Evolutionary conservation across 169 alveolate species (phyloP).

Genomic region (Plasmodium ovale): DNA sequence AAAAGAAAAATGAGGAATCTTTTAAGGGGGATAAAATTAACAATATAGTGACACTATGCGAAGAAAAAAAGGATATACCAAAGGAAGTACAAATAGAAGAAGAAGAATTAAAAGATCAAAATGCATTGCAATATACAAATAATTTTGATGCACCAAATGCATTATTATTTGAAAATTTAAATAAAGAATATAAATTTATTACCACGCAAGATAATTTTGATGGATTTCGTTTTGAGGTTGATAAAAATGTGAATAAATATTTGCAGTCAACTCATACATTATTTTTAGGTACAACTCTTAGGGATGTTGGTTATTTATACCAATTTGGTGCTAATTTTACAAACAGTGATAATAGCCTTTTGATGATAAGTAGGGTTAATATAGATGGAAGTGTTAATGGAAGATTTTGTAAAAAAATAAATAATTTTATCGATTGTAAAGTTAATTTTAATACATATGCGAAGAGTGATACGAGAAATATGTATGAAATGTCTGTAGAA

Average conservation of each 20-base stretch:
- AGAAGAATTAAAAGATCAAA: slow-evolving; percentile 21
- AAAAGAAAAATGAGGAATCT: slow-evolving; percentile 7
- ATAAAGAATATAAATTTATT: slow-evolving; percentile 90
- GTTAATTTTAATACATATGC: slow-evolving; percentile 87
- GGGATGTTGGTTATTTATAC: slow-evolving; percentile 89
- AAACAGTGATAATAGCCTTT: slow-evolving; percentile 85
- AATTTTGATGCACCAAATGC: slow-evolving; percentile 72
- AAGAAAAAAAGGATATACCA: slow-evolving; percentile 3
- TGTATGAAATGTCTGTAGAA: slow-evolving; percentile 90
- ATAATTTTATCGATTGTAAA: slow-evolving; percentile 84
- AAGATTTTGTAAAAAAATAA: slow-evolving; percentile 80
- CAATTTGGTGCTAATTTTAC: slow-evolving; percentile 93
- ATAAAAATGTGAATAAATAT: slow-evolving; percentile 86
- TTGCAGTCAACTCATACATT: slow-evolving; percentile 90
- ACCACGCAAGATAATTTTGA: slow-evolving; percentile 92
- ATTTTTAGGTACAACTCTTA: slow-evolving; percentile 88
- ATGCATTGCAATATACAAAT: slow-evolving; percentile 9
- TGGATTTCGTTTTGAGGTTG: slow-evolving; percentile 93
- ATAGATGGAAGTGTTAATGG: slow-evolving; percentile 90
- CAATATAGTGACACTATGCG: not conserved
- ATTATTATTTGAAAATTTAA: slow-evolving; percentile 84
- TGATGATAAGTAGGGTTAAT: slow-evolving; percentile 87
- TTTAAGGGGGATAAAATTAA: not conserved
- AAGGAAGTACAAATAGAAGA: slow-evolving; percentile 14
- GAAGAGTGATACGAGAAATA: slow-evolving; percentile 86